Evolutionary conservation across 2,329 filamentous ascomycete species (phyloP), one percentile per base, ranked within the genome.

Genomic region (Fusarium sp.): DNA sequence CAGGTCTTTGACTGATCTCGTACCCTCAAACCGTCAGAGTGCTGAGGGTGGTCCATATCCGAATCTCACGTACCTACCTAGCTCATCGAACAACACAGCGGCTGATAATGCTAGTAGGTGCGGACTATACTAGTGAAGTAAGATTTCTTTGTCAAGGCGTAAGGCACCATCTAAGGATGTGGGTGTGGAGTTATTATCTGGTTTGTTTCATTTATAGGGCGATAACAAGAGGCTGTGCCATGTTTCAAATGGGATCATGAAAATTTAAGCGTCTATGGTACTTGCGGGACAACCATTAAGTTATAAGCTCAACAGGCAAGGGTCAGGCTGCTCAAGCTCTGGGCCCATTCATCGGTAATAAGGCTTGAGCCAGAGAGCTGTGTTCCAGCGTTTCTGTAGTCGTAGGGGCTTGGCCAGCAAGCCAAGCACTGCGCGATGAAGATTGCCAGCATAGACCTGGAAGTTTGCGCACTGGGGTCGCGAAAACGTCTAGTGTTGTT

Each of bases 401-500:
- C 12, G 26, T 59, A 70, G 67, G 61, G 66, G 69, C 61, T 42
- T 42, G 62, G 39, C 53, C 64, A 67, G 69, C 66, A 65, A 60
- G 61, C 56, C 57, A 69, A 48, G 72, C 48, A 60, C 65, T 70
- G 58, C 53, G 62, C 65, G 61, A 65, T 71, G 71, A 58, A 68
- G 72, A 71, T 56, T 72, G 61, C 71, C 61, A 59, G 74, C 68
- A 77, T 75, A 54, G 74, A 66, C 74, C 72, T 68, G 68, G 73
- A 45, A 68, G 68, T 50, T 63, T 55, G 48, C 61, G 51, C 36
- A 48, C 55, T 61, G 61, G 67, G 69, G 47, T 50, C 45, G 47
- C 31, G 60, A 70, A 68, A 54, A 69, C 44, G 53, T 35, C 41
- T 42, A 73, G 54, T 58, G 50, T 61, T 64, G 59, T 55, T 73